Evolutionary conservation across 768 basidiomycete genomes (phyloP), one percentile per base, ranked within the genome.

Genomic region (Basidioascus undulatus): DNA sequence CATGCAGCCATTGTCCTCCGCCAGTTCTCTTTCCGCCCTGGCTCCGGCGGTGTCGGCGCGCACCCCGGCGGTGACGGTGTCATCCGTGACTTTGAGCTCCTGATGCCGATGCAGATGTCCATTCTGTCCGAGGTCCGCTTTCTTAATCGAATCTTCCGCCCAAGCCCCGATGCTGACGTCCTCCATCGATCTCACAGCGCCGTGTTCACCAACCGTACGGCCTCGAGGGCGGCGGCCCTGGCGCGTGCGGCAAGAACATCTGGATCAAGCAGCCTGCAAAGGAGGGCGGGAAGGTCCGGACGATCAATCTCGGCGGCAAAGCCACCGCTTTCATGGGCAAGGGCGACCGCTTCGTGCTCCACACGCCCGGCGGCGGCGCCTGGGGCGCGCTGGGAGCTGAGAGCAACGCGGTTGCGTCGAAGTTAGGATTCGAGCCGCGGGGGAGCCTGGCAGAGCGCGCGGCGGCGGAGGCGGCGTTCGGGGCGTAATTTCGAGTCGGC

Each of bases 301-400:
- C 68, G 26, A 76, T 89, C 50, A 87, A 86, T 55, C 73, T 92
- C 32, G 84, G 84, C 7, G 80, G 82, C 9, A 86, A 87, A 56
- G 79, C 15, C 10, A 30, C 28, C 10, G 28, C 28, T 30, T 30
- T 30, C 28, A 84, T 87, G 76, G 79, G 80, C 28, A 78, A 81
- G 51, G 78, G 82, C 6, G 84, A 92, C 53, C 63, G 65, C 37
- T 55, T 92, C 44, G 49, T 75, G 43, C 71, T 89, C 37, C 73
- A 84, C 60, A 87, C 86, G 0, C 86, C 86, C 0, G 86, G 86
- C 1, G 86, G 76, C 8, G 86, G 86, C 6, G 86, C 72, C 3
- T 89, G 78, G 78, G 84, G 84, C 1, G 26, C 37, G 6, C 43
- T 48, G 6, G 51, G 55, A 0, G 49, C 40, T 11, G 43, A 49